Base-by-base conservation (phyloP, 2,329 filamentous ascomycete genomes). In the Arthrocladium fulminans region DNA sequence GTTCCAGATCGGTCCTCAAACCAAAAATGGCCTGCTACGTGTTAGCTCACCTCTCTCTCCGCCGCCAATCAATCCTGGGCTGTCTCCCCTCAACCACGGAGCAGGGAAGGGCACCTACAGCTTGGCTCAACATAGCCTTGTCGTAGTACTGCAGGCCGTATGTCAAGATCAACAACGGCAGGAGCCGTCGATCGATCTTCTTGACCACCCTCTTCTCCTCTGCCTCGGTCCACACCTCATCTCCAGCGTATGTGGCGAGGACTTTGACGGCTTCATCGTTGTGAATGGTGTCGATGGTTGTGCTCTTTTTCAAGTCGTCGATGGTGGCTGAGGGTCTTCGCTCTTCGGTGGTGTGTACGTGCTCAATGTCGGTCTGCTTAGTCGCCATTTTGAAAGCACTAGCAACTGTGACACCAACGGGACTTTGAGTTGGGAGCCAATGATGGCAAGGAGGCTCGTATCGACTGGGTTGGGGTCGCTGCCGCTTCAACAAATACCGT, bases 111-210 rank as follows among this genome's bases (percentile, higher is more conserved):
- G 12, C 37, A 25, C 9, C 10, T 19, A 20, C 27, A 29, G 27
- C 27, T 29, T 29, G 27, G 27, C 27, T 29, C 7, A 29, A 29
- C 69, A 77, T 76, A 2, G 73, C 72, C 61, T 79, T 80, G 60
- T 78, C 75, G 55, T 77, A 73, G 51, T 74, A 77, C 53, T 79
- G 46, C 13, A 56, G 22, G 3, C 48, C 51, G 57, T 81, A 82
- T 1, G 69, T 75, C 57, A 54, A 68, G 48, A 63, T 75, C 65
- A 74, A 69, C 50, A 72, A 53, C 3, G 71, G 79, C 61, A 81
- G 70, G 29, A 79, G 61, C 49, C 63, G 63, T 42, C 60, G 59
- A 45, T 67, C 64, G 44, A 66, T 63, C 54, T 65, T 67, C 39
- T 60, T 59, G 20, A 64, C 54, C 8, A 67, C 57, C 22, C 50